Base-by-base conservation (phyloP, 2,329 filamentous ascomycete species). In the Furcasterigmium furcatum region DNA sequence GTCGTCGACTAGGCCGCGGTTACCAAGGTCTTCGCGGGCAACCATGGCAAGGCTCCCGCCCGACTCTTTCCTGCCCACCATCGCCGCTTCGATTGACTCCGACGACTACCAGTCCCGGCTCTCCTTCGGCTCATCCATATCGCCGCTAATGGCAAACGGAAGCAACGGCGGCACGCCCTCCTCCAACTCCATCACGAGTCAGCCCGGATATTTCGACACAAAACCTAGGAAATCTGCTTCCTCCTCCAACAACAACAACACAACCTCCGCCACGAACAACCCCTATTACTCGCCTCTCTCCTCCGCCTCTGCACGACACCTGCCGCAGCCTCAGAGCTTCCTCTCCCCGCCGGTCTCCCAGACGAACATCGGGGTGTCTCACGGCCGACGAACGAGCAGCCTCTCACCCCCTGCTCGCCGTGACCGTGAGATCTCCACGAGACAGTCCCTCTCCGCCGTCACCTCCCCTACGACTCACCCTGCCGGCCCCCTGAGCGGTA, bases 61-160 rank as follows among this genome's bases (percentile, higher is more conserved):
- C 47, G 68, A 74, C 51, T 67, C 70, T 22, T 72, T 72, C 56
- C 58, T 71, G 55, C 67, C 70, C 10, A 63, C 63, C 39, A 36
- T 43, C 41, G 32, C 73, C 68, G 62, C 63, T 50, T 71, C 64
- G 50, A 47, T 70, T 25, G 61, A 65, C 30, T 60, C 66, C 47
- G 68, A 73, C 52, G 66, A 69, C 22, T 71, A 72, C 56, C 58
- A 70, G 54, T 67, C 70, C 10, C 63, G 63, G 39, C 59, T 43
- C 54, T 60, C 48, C 67, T 70, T 40, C 58, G 56, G 53, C 61
- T 62, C 34, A 55, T 52, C 21, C 52, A 59, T 21, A 52, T 61
- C 46, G 45, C 58, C 41, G 55, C 39, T 52, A 57, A 43, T 53
- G 52, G 47, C 48, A 19, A 32, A 46, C 46, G 45, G 52, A 43